These are phyloP conservation scores for Letharia lupina DNA, from an alignment of 495 filamentous ascomycete genomes.

Conservation along the genomic window DNA sequence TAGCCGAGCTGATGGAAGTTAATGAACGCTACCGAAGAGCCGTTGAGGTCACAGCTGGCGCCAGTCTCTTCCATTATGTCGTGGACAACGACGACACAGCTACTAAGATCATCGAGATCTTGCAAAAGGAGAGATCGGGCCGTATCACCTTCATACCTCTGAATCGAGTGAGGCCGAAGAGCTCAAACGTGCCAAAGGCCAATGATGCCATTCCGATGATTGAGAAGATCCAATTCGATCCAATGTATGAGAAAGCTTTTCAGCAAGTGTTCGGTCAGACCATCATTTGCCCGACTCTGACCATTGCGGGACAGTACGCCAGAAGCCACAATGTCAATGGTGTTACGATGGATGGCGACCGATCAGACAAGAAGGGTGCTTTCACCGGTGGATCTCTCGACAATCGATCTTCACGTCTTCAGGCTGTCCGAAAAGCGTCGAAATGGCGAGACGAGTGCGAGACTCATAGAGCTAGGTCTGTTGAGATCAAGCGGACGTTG, in stretches of 20 bases:
- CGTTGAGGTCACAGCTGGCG: conserved; percentile 86
- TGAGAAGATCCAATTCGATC: conserved; percentile 73
- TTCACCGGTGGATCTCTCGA: conserved; percentile 92
- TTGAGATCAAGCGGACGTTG: conserved; percentile 55
- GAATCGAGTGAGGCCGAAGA: conserved; percentile 60
- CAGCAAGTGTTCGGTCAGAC: conserved; percentile 92
- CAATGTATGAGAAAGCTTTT: conserved; percentile 72
- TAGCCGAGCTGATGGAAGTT: conserved; percentile 85
- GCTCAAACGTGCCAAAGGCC: conserved; percentile 69
- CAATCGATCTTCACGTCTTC: conserved; percentile 67
- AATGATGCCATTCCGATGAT: conserved; percentile 82
- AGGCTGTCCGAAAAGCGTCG: conserved; percentile 68
- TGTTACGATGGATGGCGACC: conserved; percentile 90
- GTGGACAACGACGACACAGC: conserved; percentile 89
- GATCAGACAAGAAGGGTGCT: conserved; percentile 85
- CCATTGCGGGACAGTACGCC: conserved; percentile 79
- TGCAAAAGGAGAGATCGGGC: conserved; percentile 74
- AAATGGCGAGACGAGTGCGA: conserved; percentile 71
- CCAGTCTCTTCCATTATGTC: conserved; percentile 92
- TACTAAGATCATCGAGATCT: conserved; percentile 64
- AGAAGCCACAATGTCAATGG: conserved; percentile 83
- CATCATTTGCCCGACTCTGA: conserved; percentile 83
- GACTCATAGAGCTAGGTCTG: conserved; percentile 46
- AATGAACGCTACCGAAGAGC: conserved; percentile 78
- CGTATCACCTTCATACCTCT: conserved; percentile 93